Evolutionary conservation across 495 filamentous ascomycete genomes (phyloP), one percentile per base, ranked within the genome.

Genomic region (Xylaria sp.): DNA sequence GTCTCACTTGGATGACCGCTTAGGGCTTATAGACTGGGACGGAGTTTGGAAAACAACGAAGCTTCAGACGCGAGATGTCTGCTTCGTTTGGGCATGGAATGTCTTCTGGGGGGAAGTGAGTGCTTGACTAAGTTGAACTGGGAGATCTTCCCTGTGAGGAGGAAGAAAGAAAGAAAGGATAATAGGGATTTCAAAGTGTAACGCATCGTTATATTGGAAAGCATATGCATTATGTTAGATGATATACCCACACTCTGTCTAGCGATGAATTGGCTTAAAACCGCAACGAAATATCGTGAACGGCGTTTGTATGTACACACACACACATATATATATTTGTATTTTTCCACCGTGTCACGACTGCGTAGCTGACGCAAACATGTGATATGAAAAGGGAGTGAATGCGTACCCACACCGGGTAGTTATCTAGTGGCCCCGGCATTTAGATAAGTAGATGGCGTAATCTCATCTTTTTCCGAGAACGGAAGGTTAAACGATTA

Each of bases 211-310:
- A 31, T 55, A 67, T 67, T 67, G 33, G 48, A 67, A 53, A 41
- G 64, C 64, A 46, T 68, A 68, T 35, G 66, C 66, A 68, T 68
- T 24, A 44, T 59, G 66, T 68, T 68, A 68, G 66, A 68, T 68
- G 65, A 68, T 68, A 68, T 68, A 68, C 66, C 65, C 66, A 46
- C 37, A 58, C 21, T 44, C 24, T 59, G 43, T 48, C 29, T 41
- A 52, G 62, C 26, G n/a, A 67, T 55, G 35, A 43, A 55, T 53
- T 31, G 41, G 21, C 31, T 50, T 24, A 57, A 43, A 0, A 43
- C 14, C 33, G 9, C 2, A 29, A 48, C 19, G 48, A 0, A 31
- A 50, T 41, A 66, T 52, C 24, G 29, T n/a, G 52, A 55, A 55
- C 12, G 8, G 21, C n/a, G n/a, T n/a, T n/a, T n/a, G n/a, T n/a